Evolutionary conservation across 2,329 filamentous ascomycete genomes (phyloP), one percentile per base, ranked within the genome.

Genomic region (Exophiala dermatitidis): DNA sequence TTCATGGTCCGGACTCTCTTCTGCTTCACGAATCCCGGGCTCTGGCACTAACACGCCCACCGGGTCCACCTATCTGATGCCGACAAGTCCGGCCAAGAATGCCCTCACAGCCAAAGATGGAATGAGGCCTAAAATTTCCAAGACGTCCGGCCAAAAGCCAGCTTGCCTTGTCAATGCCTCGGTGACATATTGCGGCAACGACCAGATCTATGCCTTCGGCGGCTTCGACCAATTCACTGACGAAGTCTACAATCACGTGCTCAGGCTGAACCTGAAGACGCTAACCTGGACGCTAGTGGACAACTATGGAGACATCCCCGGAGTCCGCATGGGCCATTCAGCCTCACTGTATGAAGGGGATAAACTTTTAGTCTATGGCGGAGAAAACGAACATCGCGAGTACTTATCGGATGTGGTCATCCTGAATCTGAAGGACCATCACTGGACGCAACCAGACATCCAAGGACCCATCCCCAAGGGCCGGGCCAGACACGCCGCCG

Each of bases 211-310:
- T 71, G 93, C 91, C 7, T 98, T 98, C 75, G 93, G 93, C 41
- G 93, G 93, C 12, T 98, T 98, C 66, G 93, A 98, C 67, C 91
- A 97, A 71, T 97, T 95, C 68, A 98, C 93, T 0, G 93, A 98
- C 69, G 93, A 98, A 74, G 85, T 98, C 12, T 98, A 98, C 73
- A 98, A 98, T 67, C 93, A 98, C 73, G 93, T 98, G 40, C 77
- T 98, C 59, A 85, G 83, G 64, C 74, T 98, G 48, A 90, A 98
- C 68, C 79, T 98, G 59, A 78, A 85, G 57, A 90, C 85, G 58
- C 84, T 93, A 62, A 88, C 93, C 68, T 98, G 93, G 93, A 93
- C 83, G 61, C 75, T 98, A 47, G 91, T 98, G 19, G 93, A 97
- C 72, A 98, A 98, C 71, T 98, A 95, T 74, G 93, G 53, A 52